Evolutionary conservation across 345 rosid species (phyloP).

Genomic region (Eucalyptus decipiens): DNA sequence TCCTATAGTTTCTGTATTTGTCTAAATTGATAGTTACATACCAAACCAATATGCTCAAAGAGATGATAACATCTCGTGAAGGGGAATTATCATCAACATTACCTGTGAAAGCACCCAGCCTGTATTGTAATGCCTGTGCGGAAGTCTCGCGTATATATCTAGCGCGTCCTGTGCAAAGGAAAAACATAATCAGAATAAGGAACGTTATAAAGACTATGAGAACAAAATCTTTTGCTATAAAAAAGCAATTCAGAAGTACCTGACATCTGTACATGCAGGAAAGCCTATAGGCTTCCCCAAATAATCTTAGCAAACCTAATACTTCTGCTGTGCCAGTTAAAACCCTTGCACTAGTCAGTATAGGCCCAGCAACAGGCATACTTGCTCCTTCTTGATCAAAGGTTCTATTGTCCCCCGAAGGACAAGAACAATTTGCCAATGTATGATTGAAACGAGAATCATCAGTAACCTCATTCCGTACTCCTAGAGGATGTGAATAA

Average conservation of each 20-base stretch:
- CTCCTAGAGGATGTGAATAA: conserved; percentile 29
- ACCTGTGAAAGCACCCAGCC: conserved; percentile 99
- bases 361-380: conserved; percentile 29
- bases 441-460: conserved; percentile 55
- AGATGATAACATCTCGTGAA: neutral
- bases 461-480: conserved; percentile 59
- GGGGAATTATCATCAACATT: neutral
- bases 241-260: conserved; percentile 21
- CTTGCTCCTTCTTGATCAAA: conserved; percentile 52
- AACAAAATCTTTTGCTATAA: neutral
- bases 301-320: conserved; percentile 60
- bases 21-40: neutral
- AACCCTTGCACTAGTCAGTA: conserved; percentile 35
- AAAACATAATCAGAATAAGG: neutral
- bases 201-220: neutral
- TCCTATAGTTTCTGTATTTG: neutral
- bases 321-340: conserved; percentile 62
- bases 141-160: conserved; percentile 63
- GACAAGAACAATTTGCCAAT: conserved; percentile 32
- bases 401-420: conserved; percentile 38
- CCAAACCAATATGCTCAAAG: neutral
- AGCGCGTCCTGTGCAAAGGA: conserved; percentile 64
- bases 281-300: conserved; percentile 93
- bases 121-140: conserved; percentile 80
- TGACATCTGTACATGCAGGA: conserved; percentile 80